phyloP scores from a whole-genome alignment of 2,329 filamentous ascomycete genomes.

The Aspergillus ochraceoroseus region DNA sequence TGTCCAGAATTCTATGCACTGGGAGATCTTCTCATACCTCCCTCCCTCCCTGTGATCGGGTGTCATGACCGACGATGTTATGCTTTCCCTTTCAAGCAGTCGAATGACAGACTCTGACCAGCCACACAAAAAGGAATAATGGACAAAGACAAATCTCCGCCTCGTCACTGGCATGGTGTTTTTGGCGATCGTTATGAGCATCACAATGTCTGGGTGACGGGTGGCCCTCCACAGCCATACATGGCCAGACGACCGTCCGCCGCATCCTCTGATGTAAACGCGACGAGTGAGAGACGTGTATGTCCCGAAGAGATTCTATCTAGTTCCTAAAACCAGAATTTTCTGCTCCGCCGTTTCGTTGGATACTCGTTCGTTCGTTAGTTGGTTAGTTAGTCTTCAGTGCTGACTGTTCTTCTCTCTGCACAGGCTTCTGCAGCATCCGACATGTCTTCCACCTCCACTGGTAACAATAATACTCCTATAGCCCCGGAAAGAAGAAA shows the following conservation, averaged over 20 bases:
- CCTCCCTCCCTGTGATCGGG: no score
- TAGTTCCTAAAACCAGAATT: no score
- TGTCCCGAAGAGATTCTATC: conserved; percentile 13
- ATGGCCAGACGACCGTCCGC: conserved; percentile 23
- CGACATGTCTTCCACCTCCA: conserved; percentile 24
- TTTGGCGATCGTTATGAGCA: conserved; percentile 36
- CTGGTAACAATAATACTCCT: conserved; percentile 16
- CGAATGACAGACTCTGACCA: no score
- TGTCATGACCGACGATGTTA: no score
- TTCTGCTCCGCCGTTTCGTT: no score
- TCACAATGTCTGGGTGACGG: conserved; percentile 35
- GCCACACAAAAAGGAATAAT: conserved; percentile 1
- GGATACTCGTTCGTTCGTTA: no score
- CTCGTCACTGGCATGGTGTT: conserved; percentile 36
- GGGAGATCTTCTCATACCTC: no score
- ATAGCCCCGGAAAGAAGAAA: conserved; percentile 26
- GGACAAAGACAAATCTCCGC: conserved; percentile 19
- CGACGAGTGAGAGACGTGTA: conserved; percentile 28
- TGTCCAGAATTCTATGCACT: no score
- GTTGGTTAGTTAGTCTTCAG: no score
- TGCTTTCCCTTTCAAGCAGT: no score
- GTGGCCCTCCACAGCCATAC: conserved; percentile 23
- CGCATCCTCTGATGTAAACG: conserved; percentile 21
- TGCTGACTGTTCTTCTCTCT: neutral
- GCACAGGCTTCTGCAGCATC: conserved; percentile 30